These are phyloP conservation scores for Beauveria varroae DNA, from an alignment of 2,329 filamentous ascomycete genomes.

Conservation along the genomic window DNA sequence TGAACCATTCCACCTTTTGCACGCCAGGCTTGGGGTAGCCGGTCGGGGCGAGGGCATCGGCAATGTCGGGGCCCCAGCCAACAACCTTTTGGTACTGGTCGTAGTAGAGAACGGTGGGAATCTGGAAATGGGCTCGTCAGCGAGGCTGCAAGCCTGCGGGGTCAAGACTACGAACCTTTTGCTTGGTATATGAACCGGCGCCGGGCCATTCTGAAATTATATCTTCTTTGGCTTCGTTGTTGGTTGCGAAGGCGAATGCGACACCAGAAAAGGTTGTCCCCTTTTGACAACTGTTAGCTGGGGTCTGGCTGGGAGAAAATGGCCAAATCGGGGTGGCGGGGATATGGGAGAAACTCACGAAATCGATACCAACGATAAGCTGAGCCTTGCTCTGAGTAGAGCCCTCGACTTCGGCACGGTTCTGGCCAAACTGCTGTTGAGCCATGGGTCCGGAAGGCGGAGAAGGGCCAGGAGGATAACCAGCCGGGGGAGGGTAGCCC, in stretches of 20 bases:
- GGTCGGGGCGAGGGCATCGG: conserved; percentile 90
- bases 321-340: not conserved
- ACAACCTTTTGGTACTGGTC: conserved; percentile 99
- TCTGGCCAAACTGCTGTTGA: conserved; percentile 38
- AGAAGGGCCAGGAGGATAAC: conserved; percentile 41
- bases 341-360: conserved; percentile 53
- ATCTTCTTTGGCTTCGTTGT: conserved; percentile 95
- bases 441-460: conserved; percentile 29
- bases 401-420: conserved; percentile 72
- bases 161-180: conserved; percentile 60
- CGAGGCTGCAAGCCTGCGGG: not conserved
- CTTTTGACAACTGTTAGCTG: conserved; percentile 36
- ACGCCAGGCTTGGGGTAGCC: conserved; percentile 97
- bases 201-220: conserved; percentile 99
- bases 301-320: too few relatives aligned
- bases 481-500: conserved; percentile 36
- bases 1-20: conserved; percentile 99
- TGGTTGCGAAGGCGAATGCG: conserved; percentile 93
- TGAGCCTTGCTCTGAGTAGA: conserved; percentile 89
- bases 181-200: conserved; percentile 94
- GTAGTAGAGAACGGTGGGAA: conserved; percentile 98
- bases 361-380: conserved; percentile 97
- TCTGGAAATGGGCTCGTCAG: conserved; percentile 46
- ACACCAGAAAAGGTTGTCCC: conserved; percentile 97
- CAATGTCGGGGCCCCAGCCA: conserved; percentile 98